Evolutionary conservation across 2,329 filamentous ascomycete species (phyloP), one percentile per base, ranked within the genome.

Genomic region (Kalmusia sp.): DNA sequence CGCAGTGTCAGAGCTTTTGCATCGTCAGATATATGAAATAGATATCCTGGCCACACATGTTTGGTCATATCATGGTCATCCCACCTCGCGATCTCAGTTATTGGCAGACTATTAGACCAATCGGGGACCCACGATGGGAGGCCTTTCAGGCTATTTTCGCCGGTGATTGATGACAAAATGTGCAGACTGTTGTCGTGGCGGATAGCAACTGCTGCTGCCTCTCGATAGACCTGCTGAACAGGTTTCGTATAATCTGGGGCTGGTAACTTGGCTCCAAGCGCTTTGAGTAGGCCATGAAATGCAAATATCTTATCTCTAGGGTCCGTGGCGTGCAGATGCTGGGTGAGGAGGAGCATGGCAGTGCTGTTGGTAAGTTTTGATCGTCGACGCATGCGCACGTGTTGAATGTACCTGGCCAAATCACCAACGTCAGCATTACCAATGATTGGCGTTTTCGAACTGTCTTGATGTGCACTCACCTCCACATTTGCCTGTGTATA

Each of bases 281-380:
- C 3, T 7, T 3, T 24, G 6, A 49, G 37, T 8, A 49, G 24
- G 4, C 47, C 47, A 15, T 49, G 37, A 21, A 49, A 22, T 8
- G 47, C 47, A 19, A 49, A 49, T 17, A 49, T 41, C 37, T 49
- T 49, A 21, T 49, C 47, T 38, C 37, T 49, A 3, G 35, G 47
- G 14, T 49, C 47, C 6, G 47, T 33, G 6, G 47, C 47, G 3
- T 49, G 14, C 11, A 39, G 37, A 12, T 8, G 28, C 9, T 24
- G 47, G 8, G 47, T 24, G 24, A 17, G 24, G 2, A 49, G 35
- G 15, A 49, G 47, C 34, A 49, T 49, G 6, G 34, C 37, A n/a
- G 47, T 39, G 28, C 35, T 30, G 25, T 49, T 33, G n/a, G 37
- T 39, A 15, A 41, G 34, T 6, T 39, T 46, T 30, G 33, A 19